These are phyloP conservation scores for Thymus mandschuricus DNA, from an alignment of 257 asterid species.

Conservation along the genomic window DNA sequence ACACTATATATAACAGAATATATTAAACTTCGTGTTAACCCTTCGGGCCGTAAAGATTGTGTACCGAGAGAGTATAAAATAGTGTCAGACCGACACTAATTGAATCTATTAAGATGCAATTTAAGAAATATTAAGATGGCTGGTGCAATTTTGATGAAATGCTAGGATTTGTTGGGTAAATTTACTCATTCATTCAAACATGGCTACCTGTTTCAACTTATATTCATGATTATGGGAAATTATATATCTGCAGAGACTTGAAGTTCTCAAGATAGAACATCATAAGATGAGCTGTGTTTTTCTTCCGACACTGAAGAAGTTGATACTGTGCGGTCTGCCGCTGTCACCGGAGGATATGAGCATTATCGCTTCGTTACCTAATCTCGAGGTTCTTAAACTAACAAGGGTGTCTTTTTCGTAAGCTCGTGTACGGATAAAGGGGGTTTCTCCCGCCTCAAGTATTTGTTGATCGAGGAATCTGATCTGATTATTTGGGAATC, in stretches of 20 bases:
- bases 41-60: too few species aligned
- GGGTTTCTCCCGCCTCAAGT: background rate
- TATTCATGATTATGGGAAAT: background rate
- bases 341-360: background rate
- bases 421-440: background rate
- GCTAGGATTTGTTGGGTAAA: too few species aligned
- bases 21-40: too few species aligned
- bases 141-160: too few species aligned
- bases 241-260: background rate
- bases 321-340: background rate
- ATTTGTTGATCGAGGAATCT: background rate
- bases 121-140: too few species aligned
- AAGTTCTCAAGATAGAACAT: background rate
- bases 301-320: background rate
- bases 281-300: background rate
- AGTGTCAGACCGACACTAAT: too few species aligned
- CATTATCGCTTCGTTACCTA: background rate
- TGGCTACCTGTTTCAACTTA: too few species aligned
- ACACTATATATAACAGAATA: too few species aligned
- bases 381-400: constrained; percentile 8
- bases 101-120: too few species aligned
- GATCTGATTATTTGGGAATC: background rate
- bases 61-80: too few species aligned
- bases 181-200: too few species aligned
- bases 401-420: background rate